Evolutionary conservation across 148 eudicot genomes (phyloP).

Genomic region (Cornus kousa): DNA sequence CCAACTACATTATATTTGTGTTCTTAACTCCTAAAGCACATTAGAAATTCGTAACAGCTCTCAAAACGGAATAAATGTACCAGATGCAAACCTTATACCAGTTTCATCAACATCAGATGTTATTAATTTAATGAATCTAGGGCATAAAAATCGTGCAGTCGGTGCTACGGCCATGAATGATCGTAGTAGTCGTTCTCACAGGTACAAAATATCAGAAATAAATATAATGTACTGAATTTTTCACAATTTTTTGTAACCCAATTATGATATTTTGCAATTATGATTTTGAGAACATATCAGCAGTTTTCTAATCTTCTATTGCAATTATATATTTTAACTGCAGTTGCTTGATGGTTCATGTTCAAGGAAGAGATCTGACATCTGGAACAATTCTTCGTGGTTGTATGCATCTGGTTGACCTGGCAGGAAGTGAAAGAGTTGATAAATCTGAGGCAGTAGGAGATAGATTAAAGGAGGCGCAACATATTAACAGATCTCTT

Average conservation of each 20-base stretch:
- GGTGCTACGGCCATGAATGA: constrained; percentile 88
- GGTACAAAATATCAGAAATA: constrained; percentile 33
- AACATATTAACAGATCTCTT: constrained; percentile 85
- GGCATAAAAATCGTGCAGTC: constrained; percentile 86
- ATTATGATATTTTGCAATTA: not conserved
- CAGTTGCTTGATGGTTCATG: constrained; percentile 95
- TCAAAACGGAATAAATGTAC: constrained; percentile 79
- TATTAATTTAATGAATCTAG: constrained; percentile 71
- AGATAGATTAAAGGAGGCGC: constrained; percentile 92
- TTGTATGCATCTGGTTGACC: constrained; percentile 94
- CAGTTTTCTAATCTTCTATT: not conserved
- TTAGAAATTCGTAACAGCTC: constrained; percentile 85
- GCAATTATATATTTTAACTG: constrained; percentile 4
- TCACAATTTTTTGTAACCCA: not conserved
- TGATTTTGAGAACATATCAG: not conserved
- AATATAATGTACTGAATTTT: not conserved
- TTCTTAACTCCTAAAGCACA: constrained; percentile 59
- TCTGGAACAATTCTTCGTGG: constrained; percentile 72
- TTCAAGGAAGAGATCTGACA: constrained; percentile 80
- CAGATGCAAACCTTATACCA: constrained; percentile 76
- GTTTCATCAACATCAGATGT: constrained; percentile 86
- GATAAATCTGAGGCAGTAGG: constrained; percentile 83
- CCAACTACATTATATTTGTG: constrained; percentile 6
- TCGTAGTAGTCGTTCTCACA: constrained; percentile 97
- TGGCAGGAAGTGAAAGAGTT: constrained; percentile 96